Evolutionary conservation across 352 stramenopile species (phyloP), one percentile per base, ranked within the genome.

Genomic region (Globisporangium spiculum): DNA sequence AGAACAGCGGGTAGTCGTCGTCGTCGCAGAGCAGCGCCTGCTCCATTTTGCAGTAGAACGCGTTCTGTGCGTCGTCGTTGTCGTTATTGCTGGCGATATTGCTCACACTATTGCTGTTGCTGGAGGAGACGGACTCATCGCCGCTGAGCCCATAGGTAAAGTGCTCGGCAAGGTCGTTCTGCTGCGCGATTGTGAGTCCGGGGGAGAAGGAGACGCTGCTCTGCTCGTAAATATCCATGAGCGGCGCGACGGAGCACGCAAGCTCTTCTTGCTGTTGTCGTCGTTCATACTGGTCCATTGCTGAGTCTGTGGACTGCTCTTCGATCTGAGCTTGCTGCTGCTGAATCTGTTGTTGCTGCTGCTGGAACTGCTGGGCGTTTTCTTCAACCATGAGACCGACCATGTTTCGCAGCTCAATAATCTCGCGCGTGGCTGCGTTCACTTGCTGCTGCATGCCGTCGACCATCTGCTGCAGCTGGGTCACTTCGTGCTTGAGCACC

Each of bases 391-490:
- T 63, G 34, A 50, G 60, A 0, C 69, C 58, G 0, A 78, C 66
- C 60, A 78, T 65, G 22, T 73, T 53, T 41, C 69, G 68, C 14
- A 78, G 65, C 54, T 78, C 68, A 7, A 72, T 61, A 50, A 78
- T 78, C 34, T 71, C 68, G 2, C 68, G 67, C 22, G 72, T 75
- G 16, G 69, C 72, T 3, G 52, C 65, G 38, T 75, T 38, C 18
- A 78, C 72, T 41, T 78, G 72, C 12, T 70, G 60, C 55, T 78
- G 72, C 48, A 78, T 72, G 24, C 58, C 65, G 26, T 67, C 58
- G 7, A 78, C 72, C 2, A 63, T 46, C 36, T 66, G 56, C 58
- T 75, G 68, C 14, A 78, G 57, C 52, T 69, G 60, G 0, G 65
- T 56, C 48, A 78, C 62, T 41, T 78, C 53, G 12, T 64, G 55